phyloP scores from a whole-genome alignment of 441 rosid species.

The Croton laevigatus region DNA sequence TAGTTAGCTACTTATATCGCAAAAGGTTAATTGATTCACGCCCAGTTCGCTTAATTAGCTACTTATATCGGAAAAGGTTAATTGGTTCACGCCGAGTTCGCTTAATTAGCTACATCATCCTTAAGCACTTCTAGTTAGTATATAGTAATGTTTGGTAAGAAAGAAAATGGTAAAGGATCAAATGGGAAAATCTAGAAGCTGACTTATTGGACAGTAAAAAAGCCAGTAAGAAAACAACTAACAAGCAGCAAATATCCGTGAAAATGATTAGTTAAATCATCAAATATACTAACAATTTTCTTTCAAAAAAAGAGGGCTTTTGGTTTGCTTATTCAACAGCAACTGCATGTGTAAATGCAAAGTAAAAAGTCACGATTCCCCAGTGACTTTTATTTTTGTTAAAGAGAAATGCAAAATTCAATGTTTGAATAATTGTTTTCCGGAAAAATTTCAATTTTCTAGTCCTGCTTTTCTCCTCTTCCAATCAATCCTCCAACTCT shows the following conservation, averaged over 20 bases:
- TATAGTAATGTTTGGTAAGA: background rate
- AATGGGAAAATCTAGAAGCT: background rate
- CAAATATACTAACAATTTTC: background rate
- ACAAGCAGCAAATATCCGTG: constrained; percentile 7
- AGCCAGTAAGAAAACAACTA: constrained; percentile 5
- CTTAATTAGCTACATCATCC: too few relatives aligned
- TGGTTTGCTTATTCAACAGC: constrained; percentile 17
- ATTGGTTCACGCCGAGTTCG: too few relatives aligned
- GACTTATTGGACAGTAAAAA: background rate
- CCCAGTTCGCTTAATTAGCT: too few relatives aligned
- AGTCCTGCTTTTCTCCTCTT: background rate
- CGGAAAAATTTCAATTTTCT: background rate
- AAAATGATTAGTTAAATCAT: background rate
- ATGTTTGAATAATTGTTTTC: background rate
- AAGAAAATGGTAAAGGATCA: background rate
- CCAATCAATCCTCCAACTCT: background rate
- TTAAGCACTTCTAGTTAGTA: background rate
- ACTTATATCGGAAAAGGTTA: too few relatives aligned
- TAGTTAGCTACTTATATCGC: too few relatives aligned
- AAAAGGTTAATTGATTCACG: too few relatives aligned
- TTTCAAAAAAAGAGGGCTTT: background rate
- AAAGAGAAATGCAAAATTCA: background rate
- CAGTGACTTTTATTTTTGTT: background rate
- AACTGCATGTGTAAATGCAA: constrained; percentile 15
- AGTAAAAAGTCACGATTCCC: constrained; percentile 24